These are phyloP conservation scores for Backusella parvicylindrica DNA, from an alignment of 192 early-diverging fungal species.

Conservation along the genomic window DNA sequence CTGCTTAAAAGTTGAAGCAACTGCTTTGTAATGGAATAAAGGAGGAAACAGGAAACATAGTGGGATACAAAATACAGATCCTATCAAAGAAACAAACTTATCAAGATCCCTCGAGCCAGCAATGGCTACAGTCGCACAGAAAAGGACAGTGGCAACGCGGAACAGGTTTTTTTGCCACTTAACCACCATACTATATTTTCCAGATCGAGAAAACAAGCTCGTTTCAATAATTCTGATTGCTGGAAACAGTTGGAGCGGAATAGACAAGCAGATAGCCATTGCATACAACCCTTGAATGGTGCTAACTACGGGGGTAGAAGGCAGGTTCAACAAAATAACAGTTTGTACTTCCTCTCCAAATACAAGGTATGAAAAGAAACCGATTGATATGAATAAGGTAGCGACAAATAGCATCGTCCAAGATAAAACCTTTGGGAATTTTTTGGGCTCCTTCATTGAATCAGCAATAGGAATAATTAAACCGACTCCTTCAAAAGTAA, in stretches of 20 bases:
- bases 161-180: slow-evolving; percentile 77
- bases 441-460: slow-evolving; percentile 57
- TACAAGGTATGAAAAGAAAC: slow-evolving; percentile 53
- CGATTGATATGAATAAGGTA: slow-evolving; percentile 39
- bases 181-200: slow-evolving; percentile 49
- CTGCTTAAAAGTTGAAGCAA: slow-evolving; percentile 31
- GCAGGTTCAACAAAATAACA: slow-evolving; percentile 67
- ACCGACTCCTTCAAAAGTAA: slow-evolving; percentile 92
- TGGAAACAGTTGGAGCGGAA: slow-evolving; percentile 70
- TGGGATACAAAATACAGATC: slow-evolving; percentile 61
- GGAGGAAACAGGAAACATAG: slow-evolving; percentile 73
- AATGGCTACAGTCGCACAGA: slow-evolving; percentile 57
- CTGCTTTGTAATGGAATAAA: slow-evolving; percentile 62
- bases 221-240: slow-evolving; percentile 66
- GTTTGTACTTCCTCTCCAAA: slow-evolving; percentile 70
- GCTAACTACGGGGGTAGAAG: slow-evolving; percentile 44
- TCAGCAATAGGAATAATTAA: slow-evolving; percentile 47
- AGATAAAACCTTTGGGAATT: slow-evolving; percentile 47
- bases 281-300: slow-evolving; percentile 67
- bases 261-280: slow-evolving; percentile 68
- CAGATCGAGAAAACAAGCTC: slow-evolving; percentile 50
- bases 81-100: slow-evolving; percentile 65
- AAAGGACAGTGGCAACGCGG: slow-evolving; percentile 47
- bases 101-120: slow-evolving; percentile 58
- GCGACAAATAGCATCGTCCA: slow-evolving; percentile 43